Percentiles rank a stretch among this genome's conserved stretches.
Evolutionary conservation across 768 basidiomycete genomes (phyloP).

Genomic region (Rhizopogon vesiculosus): DNA sequence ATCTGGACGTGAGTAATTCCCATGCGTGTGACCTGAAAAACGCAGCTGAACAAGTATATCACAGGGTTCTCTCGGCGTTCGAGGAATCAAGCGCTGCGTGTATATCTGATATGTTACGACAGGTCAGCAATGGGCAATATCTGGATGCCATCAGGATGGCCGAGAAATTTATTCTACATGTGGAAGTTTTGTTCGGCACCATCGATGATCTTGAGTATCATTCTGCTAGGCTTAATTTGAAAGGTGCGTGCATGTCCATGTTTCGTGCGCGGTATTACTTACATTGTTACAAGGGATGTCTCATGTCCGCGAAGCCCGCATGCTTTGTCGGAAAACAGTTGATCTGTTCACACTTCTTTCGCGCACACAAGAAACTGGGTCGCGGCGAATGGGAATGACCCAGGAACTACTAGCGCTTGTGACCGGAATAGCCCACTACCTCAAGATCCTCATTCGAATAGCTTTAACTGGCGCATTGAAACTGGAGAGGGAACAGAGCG

Average conservation of each 20-base stretch:
- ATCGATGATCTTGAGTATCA: conserved; percentile 95
- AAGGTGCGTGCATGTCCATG: conserved; percentile 53
- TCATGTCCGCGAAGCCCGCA: conserved; percentile 95
- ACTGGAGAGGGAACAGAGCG: conserved; percentile 85
- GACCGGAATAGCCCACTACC: conserved; percentile 97
- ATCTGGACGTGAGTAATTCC: conserved; percentile 87
- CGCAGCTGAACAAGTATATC: conserved; percentile 7
- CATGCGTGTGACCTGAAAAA: conserved; percentile 1
- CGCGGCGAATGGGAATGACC: conserved; percentile 91
- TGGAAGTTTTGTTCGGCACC: conserved; percentile 94
- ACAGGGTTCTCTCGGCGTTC: conserved; percentile 89
- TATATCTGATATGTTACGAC: conserved; percentile 97
- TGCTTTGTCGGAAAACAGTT: conserved; percentile 98
- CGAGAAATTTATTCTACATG: conserved; percentile 97
- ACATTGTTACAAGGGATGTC: conserved; percentile 71
- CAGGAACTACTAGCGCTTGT: conserved; percentile 96
- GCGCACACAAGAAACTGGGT: conserved; percentile 90
- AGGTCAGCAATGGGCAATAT: conserved; percentile 96
- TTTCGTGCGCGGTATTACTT: conserved; percentile 5
- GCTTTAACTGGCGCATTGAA: conserved; percentile 94
- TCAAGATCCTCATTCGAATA: conserved; percentile 98
- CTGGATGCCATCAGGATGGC: conserved; percentile 97
- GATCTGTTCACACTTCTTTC: conserved; percentile 96
- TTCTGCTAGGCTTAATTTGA: conserved; percentile 73
- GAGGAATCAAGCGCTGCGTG: conserved; percentile 99